These are phyloP conservation scores for Mycena haematopus DNA, from an alignment of 768 basidiomycete genomes.

Conservation along the genomic window DNA sequence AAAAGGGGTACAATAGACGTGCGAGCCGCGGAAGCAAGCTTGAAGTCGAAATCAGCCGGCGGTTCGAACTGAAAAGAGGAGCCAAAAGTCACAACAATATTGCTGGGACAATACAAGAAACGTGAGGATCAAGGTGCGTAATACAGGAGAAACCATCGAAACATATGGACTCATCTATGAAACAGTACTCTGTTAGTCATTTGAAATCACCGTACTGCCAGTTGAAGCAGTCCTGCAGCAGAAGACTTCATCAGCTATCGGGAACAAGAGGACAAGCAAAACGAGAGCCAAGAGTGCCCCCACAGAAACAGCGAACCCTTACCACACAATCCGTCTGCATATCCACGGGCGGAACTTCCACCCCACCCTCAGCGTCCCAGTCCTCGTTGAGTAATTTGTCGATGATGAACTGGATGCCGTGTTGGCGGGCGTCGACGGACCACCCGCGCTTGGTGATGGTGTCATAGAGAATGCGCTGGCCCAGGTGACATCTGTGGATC, in stretches of 20 bases:
- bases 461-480: conserved; percentile 83
- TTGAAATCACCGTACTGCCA: conserved; percentile 68
- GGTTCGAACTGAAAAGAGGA: too few species aligned
- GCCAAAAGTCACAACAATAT: too few species aligned
- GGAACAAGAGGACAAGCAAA: neutral
- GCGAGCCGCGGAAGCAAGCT: too few species aligned
- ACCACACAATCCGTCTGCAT: conserved; percentile 73
- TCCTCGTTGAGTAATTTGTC: conserved; percentile 42
- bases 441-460: conserved; percentile 83
- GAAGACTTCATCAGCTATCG: conserved; percentile 1
- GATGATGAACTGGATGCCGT: conserved; percentile 35
- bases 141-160: too few species aligned
- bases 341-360: conserved; percentile 53
- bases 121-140: too few species aligned
- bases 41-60: too few species aligned
- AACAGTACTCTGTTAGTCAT: neutral
- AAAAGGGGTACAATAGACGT: too few species aligned
- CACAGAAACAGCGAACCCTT: conserved; percentile 33
- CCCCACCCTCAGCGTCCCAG: conserved; percentile 41
- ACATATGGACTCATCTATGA: neutral
- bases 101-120: too few species aligned
- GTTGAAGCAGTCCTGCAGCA: conserved; percentile 68
- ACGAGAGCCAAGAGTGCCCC: neutral
- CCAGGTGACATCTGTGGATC: conserved; percentile 77
- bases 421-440: conserved; percentile 58